These are phyloP conservation scores for Thraustotheca clavata DNA, from an alignment of 352 stramenopile genomes.

Conservation along the genomic window DNA sequence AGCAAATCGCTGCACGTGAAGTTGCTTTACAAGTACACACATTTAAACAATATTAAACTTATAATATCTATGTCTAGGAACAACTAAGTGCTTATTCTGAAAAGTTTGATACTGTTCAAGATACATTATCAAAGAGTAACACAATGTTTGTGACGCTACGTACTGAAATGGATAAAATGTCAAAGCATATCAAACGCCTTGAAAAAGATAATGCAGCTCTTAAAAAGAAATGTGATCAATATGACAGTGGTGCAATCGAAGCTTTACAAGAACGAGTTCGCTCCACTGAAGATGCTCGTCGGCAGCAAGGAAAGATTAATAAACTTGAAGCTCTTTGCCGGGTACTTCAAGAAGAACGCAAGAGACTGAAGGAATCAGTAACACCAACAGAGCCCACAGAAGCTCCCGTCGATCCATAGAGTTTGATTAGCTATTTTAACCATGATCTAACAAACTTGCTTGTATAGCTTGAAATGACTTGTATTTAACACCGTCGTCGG, in stretches of 20 bases:
- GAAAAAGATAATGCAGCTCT: constrained; percentile 78
- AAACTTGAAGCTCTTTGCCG: constrained; percentile 78
- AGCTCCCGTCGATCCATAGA: neutral
- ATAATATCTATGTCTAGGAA: constrained; percentile 20
- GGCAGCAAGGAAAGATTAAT: constrained; percentile 71
- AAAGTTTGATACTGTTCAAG: constrained; percentile 78
- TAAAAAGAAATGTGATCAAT: constrained; percentile 73
- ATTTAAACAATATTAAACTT: neutral
- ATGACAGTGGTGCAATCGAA: constrained; percentile 66
- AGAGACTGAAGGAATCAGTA: constrained; percentile 20
- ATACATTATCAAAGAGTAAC: constrained; percentile 80
- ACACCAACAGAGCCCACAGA: constrained; percentile 1
- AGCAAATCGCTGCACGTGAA: constrained; percentile 71
- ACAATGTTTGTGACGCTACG: constrained; percentile 78
- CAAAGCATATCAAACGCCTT: constrained; percentile 77
- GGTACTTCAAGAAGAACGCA: constrained; percentile 71
- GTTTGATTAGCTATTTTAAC: neutral
- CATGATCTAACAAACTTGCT: neutral
- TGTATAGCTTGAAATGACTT: no score
- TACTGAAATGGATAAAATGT: constrained; percentile 84
- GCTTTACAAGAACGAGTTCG: constrained; percentile 67
- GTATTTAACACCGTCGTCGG: neutral
- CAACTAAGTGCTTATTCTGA: constrained; percentile 79
- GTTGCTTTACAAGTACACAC: constrained; percentile 54
- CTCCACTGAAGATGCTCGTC: constrained; percentile 48